Evolutionary conservation across 805 yeast species (phyloP).

Genomic region (Candida wancherniae): DNA sequence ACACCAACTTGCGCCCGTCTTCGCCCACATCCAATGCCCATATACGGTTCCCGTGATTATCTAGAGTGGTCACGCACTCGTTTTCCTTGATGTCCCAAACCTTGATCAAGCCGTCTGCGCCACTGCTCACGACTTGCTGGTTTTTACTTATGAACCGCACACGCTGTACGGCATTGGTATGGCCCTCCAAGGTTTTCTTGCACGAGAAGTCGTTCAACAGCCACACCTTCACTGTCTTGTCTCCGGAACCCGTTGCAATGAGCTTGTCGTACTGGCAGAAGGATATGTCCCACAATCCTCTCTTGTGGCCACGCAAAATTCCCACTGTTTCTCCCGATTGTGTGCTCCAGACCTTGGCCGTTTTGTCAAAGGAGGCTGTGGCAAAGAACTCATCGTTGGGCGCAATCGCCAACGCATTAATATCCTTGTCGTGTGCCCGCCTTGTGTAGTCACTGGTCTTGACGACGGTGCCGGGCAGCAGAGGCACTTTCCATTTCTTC

Average conservation of each 20-base stretch:
- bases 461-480: conserved; percentile 32
- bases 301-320: conserved; percentile 79
- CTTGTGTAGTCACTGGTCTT: conserved; percentile 79
- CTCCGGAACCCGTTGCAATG: conserved; percentile 85
- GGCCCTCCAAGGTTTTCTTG: conserved; percentile 85
- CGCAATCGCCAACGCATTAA: conserved; percentile 83
- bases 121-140: conserved; percentile 68
- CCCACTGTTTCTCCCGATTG: conserved; percentile 86
- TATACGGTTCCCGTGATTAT: conserved; percentile 87
- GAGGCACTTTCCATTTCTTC: conserved; percentile 78
- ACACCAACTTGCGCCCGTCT: conserved; percentile 65
- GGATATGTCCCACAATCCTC: conserved; percentile 90
- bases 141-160: conserved; percentile 63
- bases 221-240: conserved; percentile 88
- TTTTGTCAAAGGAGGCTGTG: conserved; percentile 90
- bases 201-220: conserved; percentile 73
- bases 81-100: conserved; percentile 71
- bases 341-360: conserved; percentile 84
- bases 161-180: conserved; percentile 86
- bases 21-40: conserved; percentile 77
- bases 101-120: conserved; percentile 93
- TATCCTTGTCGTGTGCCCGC: conserved; percentile 95
- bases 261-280: conserved; percentile 78
- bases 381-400: conserved; percentile 87
- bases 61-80: conserved; percentile 79